phyloP scores from a whole-genome alignment of 768 basidiomycete species.

The Kwoniella heveanensis region DNA sequence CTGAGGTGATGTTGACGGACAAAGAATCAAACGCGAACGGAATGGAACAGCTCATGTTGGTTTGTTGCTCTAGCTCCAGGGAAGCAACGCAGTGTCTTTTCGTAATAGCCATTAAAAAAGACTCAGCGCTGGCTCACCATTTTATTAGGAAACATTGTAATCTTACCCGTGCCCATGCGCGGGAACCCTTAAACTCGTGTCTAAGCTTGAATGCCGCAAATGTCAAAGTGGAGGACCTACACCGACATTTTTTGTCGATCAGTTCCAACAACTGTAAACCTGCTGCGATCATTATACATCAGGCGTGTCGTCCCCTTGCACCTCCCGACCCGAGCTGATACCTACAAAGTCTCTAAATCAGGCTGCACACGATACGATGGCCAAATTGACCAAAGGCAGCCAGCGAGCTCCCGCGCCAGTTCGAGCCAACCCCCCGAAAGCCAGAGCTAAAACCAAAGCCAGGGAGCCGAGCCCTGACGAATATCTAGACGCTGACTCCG shows the following conservation, averaged over 20 bases:
- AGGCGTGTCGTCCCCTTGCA: too few relatives aligned
- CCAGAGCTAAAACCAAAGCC: too few relatives aligned
- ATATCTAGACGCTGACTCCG: constrained; percentile 46
- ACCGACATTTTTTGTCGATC: not conserved
- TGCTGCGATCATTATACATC: too few relatives aligned
- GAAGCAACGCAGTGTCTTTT: too few relatives aligned
- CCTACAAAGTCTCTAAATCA: too few relatives aligned
- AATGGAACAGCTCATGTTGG: not conserved
- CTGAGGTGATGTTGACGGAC: too few relatives aligned
- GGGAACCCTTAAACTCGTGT: too few relatives aligned
- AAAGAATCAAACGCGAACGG: constrained; percentile 21
- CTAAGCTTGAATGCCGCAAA: too few relatives aligned
- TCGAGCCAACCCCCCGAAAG: not conserved
- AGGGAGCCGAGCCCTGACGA: constrained; percentile 17
- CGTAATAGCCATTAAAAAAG: not conserved
- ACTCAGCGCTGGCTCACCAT: not conserved
- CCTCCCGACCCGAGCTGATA: too few relatives aligned
- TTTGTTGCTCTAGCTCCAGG: too few relatives aligned
- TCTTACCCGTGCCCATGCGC: too few relatives aligned
- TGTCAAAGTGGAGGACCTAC: not conserved
- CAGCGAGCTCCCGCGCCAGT: not conserved
- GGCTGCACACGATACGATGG: not conserved
- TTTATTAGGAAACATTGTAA: not conserved
- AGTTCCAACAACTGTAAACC: too few relatives aligned
- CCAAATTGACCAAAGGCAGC: not conserved